Evolutionary conservation across 805 yeast genomes (phyloP), one percentile per base, ranked within the genome.

Genomic region (Dipodascus albidus): DNA sequence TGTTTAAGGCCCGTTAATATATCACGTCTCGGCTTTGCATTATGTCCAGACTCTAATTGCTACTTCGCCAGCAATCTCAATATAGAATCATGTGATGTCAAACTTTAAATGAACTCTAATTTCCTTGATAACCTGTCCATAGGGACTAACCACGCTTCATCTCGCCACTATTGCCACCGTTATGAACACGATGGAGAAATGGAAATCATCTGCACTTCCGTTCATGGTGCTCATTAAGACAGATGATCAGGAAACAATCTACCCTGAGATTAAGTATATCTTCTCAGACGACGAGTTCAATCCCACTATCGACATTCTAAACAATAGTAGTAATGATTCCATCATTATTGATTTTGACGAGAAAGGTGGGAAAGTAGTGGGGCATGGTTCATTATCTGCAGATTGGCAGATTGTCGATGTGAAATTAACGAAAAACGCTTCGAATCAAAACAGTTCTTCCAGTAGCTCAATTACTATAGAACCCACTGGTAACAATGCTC

Each of bases 251-350:
- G 50, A 54, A 3, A 62, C 65, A 2, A 38, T 64, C 41, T 67
- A 70, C 54, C 74, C 74, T 2, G 69, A 66, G 33, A 67, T 70
- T 6, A 68, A 64, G 52, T 68, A 68, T 49, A 62, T 70, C 11
- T 70, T 67, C 52, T 54, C 57, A 1, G 73, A 70, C 57, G 74
- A 70, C 59, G 62, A 59, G 42, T 66, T 67, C 55, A 54, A 59
- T 8, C 67, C 69, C 15, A 63, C 67, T n/a, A 50, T 60, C n/a
- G 70, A 66, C 48, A 60, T 60, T 6, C 55, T 61, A 19, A 66
- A 68, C 31, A 63, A 64, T 47, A 55, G 56, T 6, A 66, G 61
- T 41, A 70, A 68, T 49, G 55, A 64, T 1, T 61, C 69, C 0
- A 57, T 70, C 4, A 59, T 70, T 3, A 66, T 70, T 3, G 74